phyloP scores from a whole-genome alignment of 176 grass and related monocot species.

The Sorghum bicolor region DNA sequence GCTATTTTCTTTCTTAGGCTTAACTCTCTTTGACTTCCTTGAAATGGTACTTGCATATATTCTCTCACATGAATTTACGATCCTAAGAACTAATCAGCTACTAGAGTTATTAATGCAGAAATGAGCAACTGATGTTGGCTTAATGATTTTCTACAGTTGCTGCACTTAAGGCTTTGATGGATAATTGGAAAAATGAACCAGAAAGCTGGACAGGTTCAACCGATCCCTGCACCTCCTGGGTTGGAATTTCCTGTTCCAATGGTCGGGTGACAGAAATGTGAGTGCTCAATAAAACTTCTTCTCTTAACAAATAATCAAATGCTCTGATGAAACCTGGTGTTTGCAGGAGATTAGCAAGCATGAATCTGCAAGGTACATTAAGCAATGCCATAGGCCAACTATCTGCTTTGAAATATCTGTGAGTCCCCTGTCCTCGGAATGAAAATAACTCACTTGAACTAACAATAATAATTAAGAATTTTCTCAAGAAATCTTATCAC shows the following conservation, averaged over 20 bases:
- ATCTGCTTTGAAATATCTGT: constrained; percentile 65
- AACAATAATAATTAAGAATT: constrained; percentile 11
- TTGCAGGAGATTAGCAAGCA: constrained; percentile 63
- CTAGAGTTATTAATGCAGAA: constrained; percentile 13
- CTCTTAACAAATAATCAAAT: constrained; percentile 4
- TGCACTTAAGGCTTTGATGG: constrained; percentile 52
- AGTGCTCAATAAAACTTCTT: constrained; percentile 21
- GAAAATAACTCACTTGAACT: background rate
- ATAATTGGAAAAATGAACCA: constrained; percentile 64
- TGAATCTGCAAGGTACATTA: constrained; percentile 65
- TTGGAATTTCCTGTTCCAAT: constrained; percentile 69
- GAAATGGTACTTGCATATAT: background rate
- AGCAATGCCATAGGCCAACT: constrained; percentile 53
- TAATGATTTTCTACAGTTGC: constrained; percentile 47
- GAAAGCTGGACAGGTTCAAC: constrained; percentile 60
- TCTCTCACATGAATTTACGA: background rate
- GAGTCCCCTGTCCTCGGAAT: constrained; percentile 38
- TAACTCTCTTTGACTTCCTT: constrained; percentile 1
- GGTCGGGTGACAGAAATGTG: constrained; percentile 68
- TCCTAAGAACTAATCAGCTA: background rate
- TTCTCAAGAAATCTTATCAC: constrained; percentile 1
- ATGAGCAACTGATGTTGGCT: constrained; percentile 26
- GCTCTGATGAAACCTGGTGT: constrained; percentile 20
- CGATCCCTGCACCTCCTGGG: constrained; percentile 79
- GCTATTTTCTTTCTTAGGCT: constrained; percentile 20